These are phyloP conservation scores for Fusarium albidum DNA, from an alignment of 2,329 filamentous ascomycete genomes.

Conservation along the genomic window DNA sequence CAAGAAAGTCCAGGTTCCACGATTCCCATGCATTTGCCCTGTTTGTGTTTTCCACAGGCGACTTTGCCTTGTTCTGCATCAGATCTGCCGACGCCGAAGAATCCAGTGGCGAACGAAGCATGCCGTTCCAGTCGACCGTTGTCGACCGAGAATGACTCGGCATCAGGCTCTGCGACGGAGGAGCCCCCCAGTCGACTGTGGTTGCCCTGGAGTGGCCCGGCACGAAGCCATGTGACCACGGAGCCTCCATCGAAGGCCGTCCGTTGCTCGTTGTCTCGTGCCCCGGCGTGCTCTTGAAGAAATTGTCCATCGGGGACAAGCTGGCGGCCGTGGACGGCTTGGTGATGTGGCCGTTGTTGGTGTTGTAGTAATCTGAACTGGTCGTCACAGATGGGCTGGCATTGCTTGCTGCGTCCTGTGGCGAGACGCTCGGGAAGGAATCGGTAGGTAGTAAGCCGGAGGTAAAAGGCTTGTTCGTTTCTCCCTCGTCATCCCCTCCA, in stretches of 20 bases:
- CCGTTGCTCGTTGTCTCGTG: neutral
- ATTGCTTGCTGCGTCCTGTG: too few species aligned
- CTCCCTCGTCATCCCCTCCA: too few species aligned
- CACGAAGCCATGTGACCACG: constrained; percentile 3
- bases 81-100: constrained; percentile 14
- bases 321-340: too few species aligned
- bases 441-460: too few species aligned
- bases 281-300: neutral
- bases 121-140: constrained; percentile 23
- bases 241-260: constrained; percentile 21
- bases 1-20: constrained; percentile 29
- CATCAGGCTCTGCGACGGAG: constrained; percentile 14
- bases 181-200: constrained; percentile 23
- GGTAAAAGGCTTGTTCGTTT: too few species aligned
- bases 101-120: constrained; percentile 23
- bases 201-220: constrained; percentile 30
- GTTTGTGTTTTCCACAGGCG: constrained; percentile 12
- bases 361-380: too few species aligned
- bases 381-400: too few species aligned
- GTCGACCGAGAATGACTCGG: constrained; percentile 24
- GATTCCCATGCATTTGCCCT: constrained; percentile 31
- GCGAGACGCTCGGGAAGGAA: too few species aligned
- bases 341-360: too few species aligned
- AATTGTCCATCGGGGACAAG: constrained; percentile 14
- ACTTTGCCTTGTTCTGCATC: constrained; percentile 14